Percentiles rank a stretch among this genome's conserved stretches.
Evolutionary conservation across 306 rosid genomes (phyloP).

Genomic region (Rosa rugosa): DNA sequence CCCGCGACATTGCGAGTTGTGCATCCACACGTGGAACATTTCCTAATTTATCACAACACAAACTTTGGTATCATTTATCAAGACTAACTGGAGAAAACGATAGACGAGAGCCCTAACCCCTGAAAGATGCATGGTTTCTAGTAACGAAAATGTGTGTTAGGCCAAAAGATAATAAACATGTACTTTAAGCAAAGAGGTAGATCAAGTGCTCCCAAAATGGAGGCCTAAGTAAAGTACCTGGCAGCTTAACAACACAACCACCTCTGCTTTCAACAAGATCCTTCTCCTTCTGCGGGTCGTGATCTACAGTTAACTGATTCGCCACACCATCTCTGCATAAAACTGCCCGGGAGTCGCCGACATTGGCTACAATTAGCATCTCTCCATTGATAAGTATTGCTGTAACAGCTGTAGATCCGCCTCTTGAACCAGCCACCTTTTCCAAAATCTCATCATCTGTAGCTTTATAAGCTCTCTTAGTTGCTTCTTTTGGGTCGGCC

Average conservation of each 20-base stretch:
- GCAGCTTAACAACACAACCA: constrained; percentile 43
- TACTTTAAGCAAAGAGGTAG: background rate
- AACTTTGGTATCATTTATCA: background rate
- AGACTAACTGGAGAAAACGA: background rate
- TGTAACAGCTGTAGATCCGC: constrained; percentile 71
- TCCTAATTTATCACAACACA: constrained; percentile 28
- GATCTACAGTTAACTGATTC: constrained; percentile 50
- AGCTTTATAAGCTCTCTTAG: constrained; percentile 47
- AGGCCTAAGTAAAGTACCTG: constrained; percentile 30
- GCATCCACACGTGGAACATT: constrained; percentile 61
- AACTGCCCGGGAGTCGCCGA: constrained; percentile 62
- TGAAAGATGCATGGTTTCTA: background rate
- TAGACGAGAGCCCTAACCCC: background rate
- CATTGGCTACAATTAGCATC: constrained; percentile 45
- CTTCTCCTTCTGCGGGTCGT: constrained; percentile 53
- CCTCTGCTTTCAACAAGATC: constrained; percentile 59
- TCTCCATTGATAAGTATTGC: constrained; percentile 53
- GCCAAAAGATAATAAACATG: background rate
- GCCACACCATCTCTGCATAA: constrained; percentile 43
- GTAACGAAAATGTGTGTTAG: background rate
- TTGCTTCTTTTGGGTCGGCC: constrained; percentile 51
- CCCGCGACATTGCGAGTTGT: constrained; percentile 59
- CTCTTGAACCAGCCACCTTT: constrained; percentile 32
- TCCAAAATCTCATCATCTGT: constrained; percentile 53
- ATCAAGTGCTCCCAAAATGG: background rate